Evolutionary conservation across 768 basidiomycete species (phyloP), one percentile per base, ranked within the genome.

Genomic region (Symmetrospora coprosmae): DNA sequence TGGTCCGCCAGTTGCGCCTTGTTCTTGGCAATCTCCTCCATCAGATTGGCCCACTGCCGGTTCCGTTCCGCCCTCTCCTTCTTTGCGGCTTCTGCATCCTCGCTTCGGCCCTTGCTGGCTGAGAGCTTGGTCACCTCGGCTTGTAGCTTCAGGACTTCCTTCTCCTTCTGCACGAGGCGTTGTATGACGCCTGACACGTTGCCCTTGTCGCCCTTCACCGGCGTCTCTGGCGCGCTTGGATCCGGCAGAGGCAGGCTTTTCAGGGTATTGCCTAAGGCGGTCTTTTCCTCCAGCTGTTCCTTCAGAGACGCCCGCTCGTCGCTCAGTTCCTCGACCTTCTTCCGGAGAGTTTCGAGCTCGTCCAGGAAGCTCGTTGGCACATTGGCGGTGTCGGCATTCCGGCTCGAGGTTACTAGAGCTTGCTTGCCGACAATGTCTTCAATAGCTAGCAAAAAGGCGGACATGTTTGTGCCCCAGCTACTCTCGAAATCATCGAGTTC

Each of bases 141-240:
- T 68, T 83, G 82, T 1, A 91, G 76, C 56, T 82, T 80, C 1
- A 80, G 69, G 1, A 87, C 85, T 71, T 89, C 81, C 67, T 85
- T 87, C 74, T 94, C 89, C 70, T 88, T 89, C 70, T 82, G 79
- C 2, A 84, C 79, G 16, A 91, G 76, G 9, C 86, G 81, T 67
- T 87, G 86, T 8, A 88, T 80, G 19, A 91, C 69, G 1, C 85
- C 86, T 63, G 81, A 78, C 59, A 84, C 77, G 64, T 78, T 82
- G 8, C 11, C 16, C 51, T 52, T 41, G 52, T 31, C 25, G 9
- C 28, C 27, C 17, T 65, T 17, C 59, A 50, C 23, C 63, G 64
- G 49, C 31, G 7, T 31, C 55, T 25, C 25, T 4, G 8, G 43
- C 52, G 35, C n/a, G 1, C 7, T 2, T 17, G 6, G 21, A 2